These are phyloP conservation scores for Aureobasidium subglaciale DNA, from an alignment of 2,329 filamentous ascomycete genomes.

Conservation along the genomic window DNA sequence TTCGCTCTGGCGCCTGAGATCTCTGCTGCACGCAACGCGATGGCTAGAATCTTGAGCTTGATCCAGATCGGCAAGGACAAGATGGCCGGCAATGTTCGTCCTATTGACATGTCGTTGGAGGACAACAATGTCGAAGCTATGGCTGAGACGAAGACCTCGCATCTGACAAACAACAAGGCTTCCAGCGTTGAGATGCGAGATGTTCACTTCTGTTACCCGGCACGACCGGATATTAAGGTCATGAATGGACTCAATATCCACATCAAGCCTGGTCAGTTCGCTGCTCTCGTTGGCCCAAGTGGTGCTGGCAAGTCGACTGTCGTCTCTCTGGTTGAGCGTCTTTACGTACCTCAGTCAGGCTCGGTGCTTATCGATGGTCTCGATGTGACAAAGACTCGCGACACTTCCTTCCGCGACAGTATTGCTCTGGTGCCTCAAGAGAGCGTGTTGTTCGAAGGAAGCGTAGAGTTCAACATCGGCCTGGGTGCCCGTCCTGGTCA, in stretches of 20 bases:
- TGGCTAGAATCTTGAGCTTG: slow-evolving; percentile 47
- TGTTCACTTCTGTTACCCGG: slow-evolving; percentile 60
- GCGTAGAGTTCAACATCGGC: slow-evolving; percentile 34
- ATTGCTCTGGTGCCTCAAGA: slow-evolving; percentile 43
- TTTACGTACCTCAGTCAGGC: slow-evolving; percentile 59
- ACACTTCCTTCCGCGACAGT: slow-evolving; percentile 34
- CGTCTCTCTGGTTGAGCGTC: slow-evolving; percentile 33
- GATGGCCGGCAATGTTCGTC: slow-evolving; percentile 16
- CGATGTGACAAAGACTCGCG: slow-evolving; percentile 31
- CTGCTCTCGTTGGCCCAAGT: slow-evolving; percentile 36
- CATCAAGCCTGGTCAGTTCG: slow-evolving; percentile 33
- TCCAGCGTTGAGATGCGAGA: slow-evolving; percentile 46
- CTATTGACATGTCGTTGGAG: slow-evolving; percentile 3
- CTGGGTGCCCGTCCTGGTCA: slow-evolving; percentile 44
- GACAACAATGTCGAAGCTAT: slow-evolving; percentile 28
- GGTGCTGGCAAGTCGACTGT: slow-evolving; percentile 37
- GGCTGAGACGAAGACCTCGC: slow-evolving; percentile 11
- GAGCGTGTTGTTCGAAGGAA: slow-evolving; percentile 42
- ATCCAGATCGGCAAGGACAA: slow-evolving; percentile 29
- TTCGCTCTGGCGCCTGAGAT: slow-evolving; percentile 70
- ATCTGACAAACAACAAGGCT: slow-evolving; percentile 17
- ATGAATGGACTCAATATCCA: slow-evolving; percentile 34
- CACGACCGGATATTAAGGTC: slow-evolving; percentile 51
- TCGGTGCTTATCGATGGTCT: slow-evolving; percentile 49
- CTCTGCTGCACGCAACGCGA: slow-evolving; percentile 57